Evolutionary conservation across 768 basidiomycete genomes (phyloP).

Genomic region (Serendipita sp.): DNA sequence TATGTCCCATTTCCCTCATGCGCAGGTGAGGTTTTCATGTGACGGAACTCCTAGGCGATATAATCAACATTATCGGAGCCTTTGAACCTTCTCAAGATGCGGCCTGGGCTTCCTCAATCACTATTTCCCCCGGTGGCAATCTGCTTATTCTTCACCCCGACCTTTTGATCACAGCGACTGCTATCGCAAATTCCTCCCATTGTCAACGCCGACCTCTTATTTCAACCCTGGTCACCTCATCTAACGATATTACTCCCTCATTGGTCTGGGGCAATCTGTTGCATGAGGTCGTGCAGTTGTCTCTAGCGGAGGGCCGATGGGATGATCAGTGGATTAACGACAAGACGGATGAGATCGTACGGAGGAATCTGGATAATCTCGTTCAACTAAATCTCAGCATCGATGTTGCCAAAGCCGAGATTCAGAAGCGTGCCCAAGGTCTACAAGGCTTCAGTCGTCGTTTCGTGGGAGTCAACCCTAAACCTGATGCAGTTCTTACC

Average conservation of each 20-base stretch:
- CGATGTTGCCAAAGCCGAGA: slow-evolving; percentile 49
- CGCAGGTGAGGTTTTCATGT: neutral
- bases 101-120: slow-evolving; percentile 27
- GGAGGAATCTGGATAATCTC: slow-evolving; percentile 34
- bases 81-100: slow-evolving; percentile 18
- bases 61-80: slow-evolving; percentile 56
- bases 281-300: slow-evolving; percentile 79
- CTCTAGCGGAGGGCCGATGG: slow-evolving; percentile 47
- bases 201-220: slow-evolving; percentile 83
- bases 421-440: slow-evolving; percentile 46
- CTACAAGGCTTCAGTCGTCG: slow-evolving; percentile 45
- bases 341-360: slow-evolving; percentile 40
- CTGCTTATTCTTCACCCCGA: slow-evolving; percentile 84
- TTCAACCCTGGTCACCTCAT: slow-evolving; percentile 40
- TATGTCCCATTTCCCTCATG: slow-evolving; percentile 18
- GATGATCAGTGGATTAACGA: slow-evolving; percentile 44
- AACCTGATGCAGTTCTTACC: slow-evolving; percentile 50
- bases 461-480: slow-evolving; percentile 33
- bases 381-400: slow-evolving; percentile 40
- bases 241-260: slow-evolving; percentile 20
- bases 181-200: slow-evolving; percentile 65
- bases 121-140: slow-evolving; percentile 46
- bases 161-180: slow-evolving; percentile 76
- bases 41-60: slow-evolving; percentile 40
- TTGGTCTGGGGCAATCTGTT: slow-evolving; percentile 85